Conservation (phyloP, 257 asterid genomes). For the Solanum lycopersicoides region DNA sequence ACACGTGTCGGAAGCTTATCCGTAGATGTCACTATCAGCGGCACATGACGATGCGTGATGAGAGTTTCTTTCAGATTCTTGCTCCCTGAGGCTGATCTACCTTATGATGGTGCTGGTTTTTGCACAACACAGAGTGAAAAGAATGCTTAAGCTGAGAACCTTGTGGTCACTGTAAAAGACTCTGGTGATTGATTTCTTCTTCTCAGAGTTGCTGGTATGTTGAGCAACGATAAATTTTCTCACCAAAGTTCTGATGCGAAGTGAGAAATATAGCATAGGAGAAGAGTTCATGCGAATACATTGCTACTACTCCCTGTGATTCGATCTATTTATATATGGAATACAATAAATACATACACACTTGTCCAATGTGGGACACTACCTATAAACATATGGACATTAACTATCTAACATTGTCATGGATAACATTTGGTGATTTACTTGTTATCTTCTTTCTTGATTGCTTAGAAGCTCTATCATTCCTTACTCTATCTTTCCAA, state of each 20-base stretch:
- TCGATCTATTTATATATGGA: background rate
- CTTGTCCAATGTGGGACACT: background rate
- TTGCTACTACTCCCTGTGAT: background rate
- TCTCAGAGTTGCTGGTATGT: background rate
- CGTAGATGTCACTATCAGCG: background rate
- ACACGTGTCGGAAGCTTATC: background rate
- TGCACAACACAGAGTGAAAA: background rate
- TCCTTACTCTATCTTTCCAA: background rate
- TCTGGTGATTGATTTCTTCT: background rate
- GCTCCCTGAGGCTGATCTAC: background rate
- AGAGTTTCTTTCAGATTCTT: background rate
- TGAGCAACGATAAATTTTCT: background rate
- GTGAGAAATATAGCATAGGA: background rate
- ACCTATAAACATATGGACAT: background rate
- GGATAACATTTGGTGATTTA: background rate
- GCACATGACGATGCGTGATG: background rate
- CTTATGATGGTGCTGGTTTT: background rate
- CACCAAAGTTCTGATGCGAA: background rate
- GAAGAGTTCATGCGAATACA: background rate
- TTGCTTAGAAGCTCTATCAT: background rate
- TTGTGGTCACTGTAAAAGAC: background rate
- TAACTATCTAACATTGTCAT: background rate
- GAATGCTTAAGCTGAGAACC: background rate
- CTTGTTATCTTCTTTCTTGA: background rate
- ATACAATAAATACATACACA: background rate